Base-by-base conservation (phyloP, 2,329 filamentous ascomycete species). In the Scopulariopsis brevicaulis region DNA sequence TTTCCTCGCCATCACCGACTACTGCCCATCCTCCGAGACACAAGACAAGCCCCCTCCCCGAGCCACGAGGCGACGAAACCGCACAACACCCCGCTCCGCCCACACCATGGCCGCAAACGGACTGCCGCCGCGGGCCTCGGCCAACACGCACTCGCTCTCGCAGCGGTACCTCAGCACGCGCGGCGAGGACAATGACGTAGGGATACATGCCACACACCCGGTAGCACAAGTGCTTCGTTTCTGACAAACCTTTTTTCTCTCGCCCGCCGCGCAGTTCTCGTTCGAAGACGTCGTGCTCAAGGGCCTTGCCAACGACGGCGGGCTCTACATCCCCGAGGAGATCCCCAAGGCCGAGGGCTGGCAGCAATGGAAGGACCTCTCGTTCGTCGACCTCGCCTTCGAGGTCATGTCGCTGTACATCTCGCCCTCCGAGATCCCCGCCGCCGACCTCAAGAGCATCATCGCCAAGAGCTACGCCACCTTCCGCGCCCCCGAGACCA, bases 201-300 rank as follows among this genome's bases (percentile, higher is more conserved):
- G 72, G 28, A 58, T 11, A 57, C 25, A 15, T 32, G 22, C 40
- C 18, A 25, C 25, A 20, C 46, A 24, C 43, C 28, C 55, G 50
- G 46, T 57, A 51, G 51, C 56, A 59, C 46, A 61, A 61, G 53
- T 51, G 59, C 54, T 61, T 60, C 55, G 22, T 58, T 58, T 22
- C 51, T 35, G 25, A 24, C 53, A 25, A 24, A 22, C n/a, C 28
- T 18, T 20, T 24, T 43, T 54, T 40, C 37, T 34, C 60, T 60
- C 48, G 34, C 43, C 48, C 35, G 55, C 35, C 59, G 55, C 62
- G 24, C 64, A 92, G 87, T 80, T 95, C 64, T 92, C 90, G 56
- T 96, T 96, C 70, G 92, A 96, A 73, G 85, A 91, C 57, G 91
- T 91, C 53, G 90, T 96, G 48, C 79, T 96, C 63, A 95, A 96